Evolutionary conservation across 768 basidiomycete genomes (phyloP).

Genomic region (Collybia sordida): DNA sequence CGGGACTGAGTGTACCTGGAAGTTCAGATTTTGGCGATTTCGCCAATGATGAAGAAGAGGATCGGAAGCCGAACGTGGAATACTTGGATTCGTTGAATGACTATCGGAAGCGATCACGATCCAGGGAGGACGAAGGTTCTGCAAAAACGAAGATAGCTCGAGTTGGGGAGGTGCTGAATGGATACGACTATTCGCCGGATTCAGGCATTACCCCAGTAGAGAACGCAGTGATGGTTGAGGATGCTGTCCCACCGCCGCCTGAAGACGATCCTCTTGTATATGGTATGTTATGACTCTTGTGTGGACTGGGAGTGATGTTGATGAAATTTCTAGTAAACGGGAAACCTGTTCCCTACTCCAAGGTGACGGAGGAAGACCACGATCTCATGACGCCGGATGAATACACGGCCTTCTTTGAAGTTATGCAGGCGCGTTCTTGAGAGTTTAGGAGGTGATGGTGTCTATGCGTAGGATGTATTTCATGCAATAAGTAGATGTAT

Average conservation of each 20-base stretch:
- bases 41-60: conserved; percentile 62
- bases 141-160: conserved; percentile 40
- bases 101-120: conserved; percentile 73
- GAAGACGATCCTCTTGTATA: conserved; percentile 66
- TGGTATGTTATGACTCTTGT: conserved; percentile 41
- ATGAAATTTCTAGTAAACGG: conserved; percentile 62
- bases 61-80: conserved; percentile 63
- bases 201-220: conserved; percentile 17
- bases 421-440: conserved; percentile 52
- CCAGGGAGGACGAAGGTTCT: conserved; percentile 49
- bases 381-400: conserved; percentile 94
- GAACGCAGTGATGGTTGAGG: conserved; percentile 23
- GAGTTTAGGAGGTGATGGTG: neutral
- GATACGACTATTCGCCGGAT: conserved; percentile 16
- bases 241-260: conserved; percentile 15
- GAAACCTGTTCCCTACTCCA: conserved; percentile 65
- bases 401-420: conserved; percentile 78
- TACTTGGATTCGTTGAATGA: conserved; percentile 71
- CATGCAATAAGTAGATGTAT: neutral
- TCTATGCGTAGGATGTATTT: neutral
- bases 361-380: conserved; percentile 90
- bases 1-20: conserved; percentile 43
- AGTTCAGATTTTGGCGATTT: conserved; percentile 53
- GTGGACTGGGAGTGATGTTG: neutral
- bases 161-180: conserved; percentile 35